Evolutionary conservation across 805 yeast species (phyloP).

Genomic region (Spathaspora gorwiae): DNA sequence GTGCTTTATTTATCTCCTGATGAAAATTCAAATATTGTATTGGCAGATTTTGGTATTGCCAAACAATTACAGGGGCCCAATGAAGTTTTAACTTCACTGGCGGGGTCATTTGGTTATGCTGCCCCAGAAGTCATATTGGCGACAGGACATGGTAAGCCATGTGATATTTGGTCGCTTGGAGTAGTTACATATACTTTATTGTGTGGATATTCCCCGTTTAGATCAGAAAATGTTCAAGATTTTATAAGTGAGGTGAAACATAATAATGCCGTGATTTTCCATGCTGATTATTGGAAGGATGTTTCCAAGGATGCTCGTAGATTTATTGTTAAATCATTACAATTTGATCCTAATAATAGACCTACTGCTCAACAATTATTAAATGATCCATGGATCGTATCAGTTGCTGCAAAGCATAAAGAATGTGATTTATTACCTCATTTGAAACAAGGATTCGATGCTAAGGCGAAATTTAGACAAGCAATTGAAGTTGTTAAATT

Average conservation of each 20-base stretch:
- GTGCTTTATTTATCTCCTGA: slow-evolving; percentile 61
- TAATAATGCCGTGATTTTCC: slow-evolving; percentile 78
- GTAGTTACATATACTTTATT: slow-evolving; percentile 85
- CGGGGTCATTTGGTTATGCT: slow-evolving; percentile 94
- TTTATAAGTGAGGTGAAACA: slow-evolving; percentile 73
- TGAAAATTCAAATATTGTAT: slow-evolving; percentile 63
- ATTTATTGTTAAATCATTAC: slow-evolving; percentile 68
- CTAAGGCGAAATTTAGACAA: slow-evolving; percentile 76
- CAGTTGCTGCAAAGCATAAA: slow-evolving; percentile 45
- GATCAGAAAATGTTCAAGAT: slow-evolving; percentile 76
- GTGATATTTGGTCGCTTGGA: slow-evolving; percentile 95
- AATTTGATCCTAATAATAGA: slow-evolving; percentile 61
- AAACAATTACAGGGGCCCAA: slow-evolving; percentile 58
- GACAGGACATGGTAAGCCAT: slow-evolving; percentile 88
- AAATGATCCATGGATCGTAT: slow-evolving; percentile 65
- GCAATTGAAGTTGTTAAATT: slow-evolving; percentile 83
- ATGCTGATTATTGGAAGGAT: slow-evolving; percentile 78
- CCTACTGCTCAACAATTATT: slow-evolving; percentile 65
- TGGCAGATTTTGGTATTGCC: slow-evolving; percentile 97
- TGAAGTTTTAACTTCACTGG: slow-evolving; percentile 63
- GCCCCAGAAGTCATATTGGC: slow-evolving; percentile 89
- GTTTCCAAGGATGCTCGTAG: slow-evolving; percentile 77
- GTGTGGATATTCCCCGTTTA: slow-evolving; percentile 90
- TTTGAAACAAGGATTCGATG: slow-evolving; percentile 76
- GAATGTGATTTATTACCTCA: slow-evolving; percentile 72